Conservation (phyloP, 2,329 filamentous ascomycete genomes). For the Huntiella bhutanensis region DNA sequence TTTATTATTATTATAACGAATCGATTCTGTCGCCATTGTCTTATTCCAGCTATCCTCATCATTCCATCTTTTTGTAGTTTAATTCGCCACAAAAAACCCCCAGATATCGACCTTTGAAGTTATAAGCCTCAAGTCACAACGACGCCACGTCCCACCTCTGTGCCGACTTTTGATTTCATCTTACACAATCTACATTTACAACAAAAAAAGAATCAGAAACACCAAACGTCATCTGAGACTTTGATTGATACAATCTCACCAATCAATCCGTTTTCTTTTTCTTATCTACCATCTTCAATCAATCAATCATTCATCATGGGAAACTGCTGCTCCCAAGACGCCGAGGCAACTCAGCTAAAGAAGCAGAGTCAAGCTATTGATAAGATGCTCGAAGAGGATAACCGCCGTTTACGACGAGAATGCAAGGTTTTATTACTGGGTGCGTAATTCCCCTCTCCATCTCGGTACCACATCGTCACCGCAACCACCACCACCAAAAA, state of each 20-base stretch:
- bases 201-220: too few relatives aligned
- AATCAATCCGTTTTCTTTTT: too few relatives aligned
- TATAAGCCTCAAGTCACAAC: too few relatives aligned
- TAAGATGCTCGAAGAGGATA: slow-evolving; percentile 83
- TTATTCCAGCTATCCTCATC: too few relatives aligned
- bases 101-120: too few relatives aligned
- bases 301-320: slow-evolving; percentile 45
- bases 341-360: slow-evolving; percentile 74
- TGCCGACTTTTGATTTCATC: too few relatives aligned
- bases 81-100: too few relatives aligned
- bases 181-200: too few relatives aligned
- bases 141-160: too few relatives aligned
- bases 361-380: slow-evolving; percentile 95
- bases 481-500: slow-evolving; percentile 11
- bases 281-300: background rate
- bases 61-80: too few relatives aligned
- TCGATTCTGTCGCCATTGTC: background rate
- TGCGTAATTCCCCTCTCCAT: slow-evolving; percentile 25
- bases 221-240: too few relatives aligned
- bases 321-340: slow-evolving; percentile 64
- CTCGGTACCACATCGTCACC: slow-evolving; percentile 4
- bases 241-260: too few relatives aligned
- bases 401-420: slow-evolving; percentile 78
- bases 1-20: background rate
- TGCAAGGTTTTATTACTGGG: slow-evolving; percentile 96